A percentile compares a stretch with the other conserved stretches of the same genome.
Conservation (phyloP, 352 stramenopile genomes). For the Pythium phragmitis region DNA sequence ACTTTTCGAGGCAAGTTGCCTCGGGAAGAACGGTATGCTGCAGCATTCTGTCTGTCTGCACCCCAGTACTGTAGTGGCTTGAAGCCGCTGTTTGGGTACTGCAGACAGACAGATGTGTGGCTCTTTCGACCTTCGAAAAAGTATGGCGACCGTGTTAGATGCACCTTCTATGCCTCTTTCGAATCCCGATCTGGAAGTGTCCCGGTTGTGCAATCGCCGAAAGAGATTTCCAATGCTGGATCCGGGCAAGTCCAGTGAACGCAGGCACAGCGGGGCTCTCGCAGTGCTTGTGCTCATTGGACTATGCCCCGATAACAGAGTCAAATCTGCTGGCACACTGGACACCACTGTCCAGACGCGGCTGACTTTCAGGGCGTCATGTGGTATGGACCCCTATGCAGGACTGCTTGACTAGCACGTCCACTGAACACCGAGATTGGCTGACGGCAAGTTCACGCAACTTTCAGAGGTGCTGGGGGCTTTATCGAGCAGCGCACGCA, state of each 20-base stretch:
- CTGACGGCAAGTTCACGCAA: background rate
- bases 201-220: background rate
- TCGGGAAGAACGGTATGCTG: no score
- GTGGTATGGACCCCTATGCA: background rate
- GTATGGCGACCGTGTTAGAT: background rate
- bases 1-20: no score
- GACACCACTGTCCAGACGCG: background rate
- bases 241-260: no score
- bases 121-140: constrained; percentile 16
- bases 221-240: no score
- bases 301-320: background rate
- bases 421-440: constrained; percentile 3
- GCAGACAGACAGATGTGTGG: background rate
- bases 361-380: background rate
- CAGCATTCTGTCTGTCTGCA: no score
- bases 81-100: no score
- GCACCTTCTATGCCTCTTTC: constrained; percentile 6
- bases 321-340: background rate
- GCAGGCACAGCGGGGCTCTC: no score
- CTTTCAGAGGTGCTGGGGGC: no score
- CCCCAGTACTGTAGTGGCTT: no score
- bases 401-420: background rate
- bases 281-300: no score
- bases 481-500: no score
- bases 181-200: background rate